These are phyloP conservation scores for Mycena chlorophos DNA, from an alignment of 768 basidiomycete species.

Conservation along the genomic window DNA sequence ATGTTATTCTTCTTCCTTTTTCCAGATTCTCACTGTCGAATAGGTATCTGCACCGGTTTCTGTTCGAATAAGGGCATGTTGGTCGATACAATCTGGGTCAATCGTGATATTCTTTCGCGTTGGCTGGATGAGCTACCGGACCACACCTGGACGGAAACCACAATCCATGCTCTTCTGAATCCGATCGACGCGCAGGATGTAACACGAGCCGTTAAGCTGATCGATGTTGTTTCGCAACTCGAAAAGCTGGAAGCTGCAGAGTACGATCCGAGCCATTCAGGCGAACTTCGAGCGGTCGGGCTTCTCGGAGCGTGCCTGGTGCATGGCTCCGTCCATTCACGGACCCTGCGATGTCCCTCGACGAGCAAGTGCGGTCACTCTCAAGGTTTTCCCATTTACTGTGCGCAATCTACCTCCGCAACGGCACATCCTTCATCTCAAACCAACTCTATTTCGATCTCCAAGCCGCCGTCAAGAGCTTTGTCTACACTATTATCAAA, in stretches of 20 bases:
- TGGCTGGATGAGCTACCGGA: conserved; percentile 1
- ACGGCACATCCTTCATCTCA: conserved; percentile 16
- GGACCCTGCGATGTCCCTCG: conserved; percentile 6
- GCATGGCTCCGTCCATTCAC: conserved; percentile 18
- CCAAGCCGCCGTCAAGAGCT: conserved; percentile 23
- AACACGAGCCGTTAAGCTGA: conserved; percentile 16
- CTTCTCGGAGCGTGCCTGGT: conserved; percentile 12
- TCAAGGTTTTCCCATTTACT: conserved; percentile 8
- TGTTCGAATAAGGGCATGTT: background rate
- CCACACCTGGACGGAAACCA: conserved; percentile 1
- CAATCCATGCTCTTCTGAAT: conserved; percentile 15
- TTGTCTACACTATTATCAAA: too few relatives aligned
- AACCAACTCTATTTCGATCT: conserved; percentile 23
- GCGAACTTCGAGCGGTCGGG: conserved; percentile 1
- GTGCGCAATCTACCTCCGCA: conserved; percentile 10
- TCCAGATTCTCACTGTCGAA: background rate
- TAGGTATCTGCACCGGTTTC: background rate
- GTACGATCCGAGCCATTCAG: conserved; percentile 1
- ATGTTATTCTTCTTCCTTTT: background rate
- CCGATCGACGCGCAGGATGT: conserved; percentile 22
- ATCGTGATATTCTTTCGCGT: background rate
- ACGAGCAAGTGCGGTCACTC: conserved; percentile 15
- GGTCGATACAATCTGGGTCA: background rate
- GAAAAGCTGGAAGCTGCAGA: conserved; percentile 2
- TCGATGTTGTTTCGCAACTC: conserved; percentile 4